Evolutionary conservation across 2,329 filamentous ascomycete species (phyloP), one percentile per base, ranked within the genome.

Genomic region (Xylariales sp.): DNA sequence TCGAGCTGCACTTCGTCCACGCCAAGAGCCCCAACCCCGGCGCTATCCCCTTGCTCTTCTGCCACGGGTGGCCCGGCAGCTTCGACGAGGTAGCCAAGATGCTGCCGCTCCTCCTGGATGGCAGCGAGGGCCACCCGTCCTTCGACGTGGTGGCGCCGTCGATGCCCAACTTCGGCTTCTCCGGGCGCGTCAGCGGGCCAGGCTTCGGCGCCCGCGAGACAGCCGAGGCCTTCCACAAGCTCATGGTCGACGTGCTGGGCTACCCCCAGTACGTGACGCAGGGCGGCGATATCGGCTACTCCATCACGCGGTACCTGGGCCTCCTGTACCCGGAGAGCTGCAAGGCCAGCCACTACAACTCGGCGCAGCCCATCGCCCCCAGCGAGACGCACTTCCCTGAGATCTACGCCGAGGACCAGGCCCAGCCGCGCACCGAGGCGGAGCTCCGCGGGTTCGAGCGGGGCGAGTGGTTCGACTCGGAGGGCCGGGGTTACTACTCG

Each of bases 251-350:
- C 14, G 38, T 40, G 3, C 67, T 84, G 5, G 76, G 76, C 0
- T 83, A 83, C 54, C 41, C 66, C 1, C 60, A 75, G 54, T 83
- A 80, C 44, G 53, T 60, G 4, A 67, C 64, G 2, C 72, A 83
- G 59, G 79, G 76, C 37, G 84, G 84, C 23, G 83, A 88, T 52
- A 86, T 81, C 81, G 84, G 83, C 11, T 81, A 70, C 55, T 65
- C 69, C 48, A 72, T 88, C 46, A 81, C 80, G 2, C 72, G 83
- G 2, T 57, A 69, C 5, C 74, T 88, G 41, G 75, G 74, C 0
- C 48, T 70, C 2, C 57, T 71, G 4, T 85, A 83, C 47, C 77
- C 79, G 54, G 61, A 81, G 47, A 83, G 85, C 58, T 57, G 69
- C 37, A 76, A 78, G 29, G 76, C 78, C 47, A 81, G 72, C 74